phyloP scores from a whole-genome alignment of 208 protist genomes.

The Acanthamoeba sp. region DNA sequence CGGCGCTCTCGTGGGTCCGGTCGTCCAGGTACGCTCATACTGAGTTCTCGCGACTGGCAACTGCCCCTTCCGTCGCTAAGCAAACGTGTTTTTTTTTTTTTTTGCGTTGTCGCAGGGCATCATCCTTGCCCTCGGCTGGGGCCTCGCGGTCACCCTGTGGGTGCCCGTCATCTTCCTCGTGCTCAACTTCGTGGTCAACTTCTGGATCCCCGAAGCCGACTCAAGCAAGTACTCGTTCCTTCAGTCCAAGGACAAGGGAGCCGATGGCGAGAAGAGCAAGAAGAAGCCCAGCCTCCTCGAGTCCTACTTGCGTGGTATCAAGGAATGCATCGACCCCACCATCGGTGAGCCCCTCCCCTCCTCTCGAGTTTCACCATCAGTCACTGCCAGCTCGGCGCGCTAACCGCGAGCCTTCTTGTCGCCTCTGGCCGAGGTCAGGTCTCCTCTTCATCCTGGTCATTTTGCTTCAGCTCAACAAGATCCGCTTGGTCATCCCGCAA shows the following conservation, averaged over 20 bases:
- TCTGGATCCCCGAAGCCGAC: slow-evolving; percentile 60
- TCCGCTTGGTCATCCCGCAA: slow-evolving; percentile 71
- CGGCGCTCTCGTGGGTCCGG: slow-evolving; percentile 47
- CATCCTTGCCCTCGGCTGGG: slow-evolving; percentile 42
- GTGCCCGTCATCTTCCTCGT: slow-evolving; percentile 36
- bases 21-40: slow-evolving; percentile 38
- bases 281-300: slow-evolving; percentile 45
- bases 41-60: too few species aligned
- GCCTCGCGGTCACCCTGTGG: slow-evolving; percentile 53
- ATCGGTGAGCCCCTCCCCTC: background rate
- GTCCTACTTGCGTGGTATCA: slow-evolving; percentile 42
- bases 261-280: slow-evolving; percentile 40
- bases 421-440: background rate
- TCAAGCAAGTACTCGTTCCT: slow-evolving; percentile 70
- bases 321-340: slow-evolving; percentile 66
- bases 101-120: background rate
- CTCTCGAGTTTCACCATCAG: background rate
- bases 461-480: slow-evolving; percentile 72
- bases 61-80: background rate
- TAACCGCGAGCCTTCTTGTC: background rate
- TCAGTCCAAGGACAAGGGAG: background rate
- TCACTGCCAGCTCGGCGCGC: background rate
- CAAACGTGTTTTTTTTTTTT: background rate
- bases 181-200: slow-evolving; percentile 52
- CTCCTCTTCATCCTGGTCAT: slow-evolving; percentile 61